A percentile compares a stretch with the other conserved stretches of the same genome.
Evolutionary conservation across 495 filamentous ascomycete genomes (phyloP).

Genomic region (Aspergillus campestris): DNA sequence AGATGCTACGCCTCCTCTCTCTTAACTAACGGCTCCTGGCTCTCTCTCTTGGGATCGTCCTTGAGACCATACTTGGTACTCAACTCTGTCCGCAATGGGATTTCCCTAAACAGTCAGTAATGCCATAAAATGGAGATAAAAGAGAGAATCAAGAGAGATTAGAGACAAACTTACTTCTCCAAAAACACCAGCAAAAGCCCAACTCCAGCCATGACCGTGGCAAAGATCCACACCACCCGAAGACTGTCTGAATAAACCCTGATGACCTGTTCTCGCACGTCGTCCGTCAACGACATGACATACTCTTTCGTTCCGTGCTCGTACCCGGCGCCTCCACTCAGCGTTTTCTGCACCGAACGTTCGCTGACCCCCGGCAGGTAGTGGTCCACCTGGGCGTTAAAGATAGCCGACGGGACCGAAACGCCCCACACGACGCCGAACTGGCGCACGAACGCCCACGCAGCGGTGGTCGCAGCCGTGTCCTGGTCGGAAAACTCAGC

Average conservation of each 20-base stretch:
- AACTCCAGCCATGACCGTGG: conserved; percentile 43
- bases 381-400: conserved; percentile 44
- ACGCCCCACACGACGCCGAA: conserved; percentile 43
- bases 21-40: no score
- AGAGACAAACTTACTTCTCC: no score
- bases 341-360: conserved; percentile 23
- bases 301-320: conserved; percentile 52
- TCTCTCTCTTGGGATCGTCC: no score
- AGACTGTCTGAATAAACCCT: conserved; percentile 48
- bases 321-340: conserved; percentile 25
- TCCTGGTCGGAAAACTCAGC: conserved; percentile 40
- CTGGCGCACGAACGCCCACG: conserved; percentile 45
- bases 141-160: no score
- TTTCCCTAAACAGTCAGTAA: no score
- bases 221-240: conserved; percentile 61
- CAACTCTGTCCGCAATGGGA: no score
- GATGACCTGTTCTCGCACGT: conserved; percentile 39
- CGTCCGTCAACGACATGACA: conserved; percentile 43
- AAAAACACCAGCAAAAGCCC: conserved; percentile 26
- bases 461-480: conserved; percentile 45
- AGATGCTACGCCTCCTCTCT: no score
- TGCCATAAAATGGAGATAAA: no score
- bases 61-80: no score
- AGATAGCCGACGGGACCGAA: conserved; percentile 48
- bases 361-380: conserved; percentile 29